Evolutionary conservation across 345 rosid species (phyloP), one percentile per base, ranked within the genome.

Genomic region (Erucastrum elatum): DNA sequence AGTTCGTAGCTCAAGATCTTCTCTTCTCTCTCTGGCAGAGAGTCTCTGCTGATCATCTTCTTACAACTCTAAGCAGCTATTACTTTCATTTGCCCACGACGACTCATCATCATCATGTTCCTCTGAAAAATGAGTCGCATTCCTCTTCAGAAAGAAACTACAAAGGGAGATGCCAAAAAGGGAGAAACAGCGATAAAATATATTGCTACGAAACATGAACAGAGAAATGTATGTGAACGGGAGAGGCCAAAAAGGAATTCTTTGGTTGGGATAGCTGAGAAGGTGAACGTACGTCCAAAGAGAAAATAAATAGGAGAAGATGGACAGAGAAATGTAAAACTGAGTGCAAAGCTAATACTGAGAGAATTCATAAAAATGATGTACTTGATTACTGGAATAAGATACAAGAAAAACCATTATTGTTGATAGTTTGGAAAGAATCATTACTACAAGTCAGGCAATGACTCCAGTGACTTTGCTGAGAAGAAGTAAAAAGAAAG

Each of bases 1-100:
- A 59, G 87, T 93, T 25, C 85, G 96, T 25, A 88, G 90, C 82
- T 87, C 96, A 34, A 88, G 94, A 27, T 88, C 96, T 39, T 85
- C 83, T 85, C 81, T n/a, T n/a, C n/a, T n/a, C n/a, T n/a, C n/a
- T n/a, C n/a, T n/a, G n/a, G n/a, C n/a, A n/a, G n/a, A n/a, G n/a
- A n/a, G n/a, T 90, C 67, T 90, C 96, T 1, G 85, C 96, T 56
- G 83, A 91, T 41, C 91, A 90, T 81, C 81, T 86, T 13, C 85
- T 92, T 66, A 85, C 83, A 12, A 70, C 76, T 17, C 76, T 76
- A 0, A 72, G 80, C 13, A 87, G 82, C 73, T 88, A 85, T 68
- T 76, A 71, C 81, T 77, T 71, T 5, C 75, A 81, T 68, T 72
- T 77, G 4, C 79, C 74, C 8, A 58, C 75, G 1, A 44, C 66